These are phyloP conservation scores for Trichocomaceae sp. DNA, from an alignment of 2,329 filamentous ascomycete species.

Conservation along the genomic window DNA sequence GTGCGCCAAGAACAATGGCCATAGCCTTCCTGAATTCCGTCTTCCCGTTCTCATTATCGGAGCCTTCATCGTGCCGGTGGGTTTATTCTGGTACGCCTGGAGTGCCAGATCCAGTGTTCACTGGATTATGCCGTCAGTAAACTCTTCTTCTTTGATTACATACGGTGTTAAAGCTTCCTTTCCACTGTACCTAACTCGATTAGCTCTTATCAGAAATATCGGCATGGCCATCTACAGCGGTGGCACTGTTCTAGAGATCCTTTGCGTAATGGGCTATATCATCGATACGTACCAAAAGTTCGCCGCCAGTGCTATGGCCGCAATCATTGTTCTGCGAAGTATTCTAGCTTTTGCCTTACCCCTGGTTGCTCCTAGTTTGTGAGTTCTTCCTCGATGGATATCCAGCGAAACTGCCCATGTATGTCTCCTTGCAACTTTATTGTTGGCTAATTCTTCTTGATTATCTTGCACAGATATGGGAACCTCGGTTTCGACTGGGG, in stretches of 20 bases:
- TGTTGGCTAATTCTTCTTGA: too few species aligned
- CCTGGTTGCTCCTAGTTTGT: slow-evolving; percentile 32
- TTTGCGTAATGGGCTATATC: slow-evolving; percentile 39
- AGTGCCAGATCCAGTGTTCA: slow-evolving; percentile 46
- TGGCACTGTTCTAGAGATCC: background rate
- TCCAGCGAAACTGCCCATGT: too few species aligned
- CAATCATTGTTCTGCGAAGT: slow-evolving; percentile 29
- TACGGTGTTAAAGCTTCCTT: background rate
- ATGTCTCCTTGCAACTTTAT: too few species aligned
- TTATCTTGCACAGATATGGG: too few species aligned
- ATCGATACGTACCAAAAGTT: slow-evolving; percentile 38
- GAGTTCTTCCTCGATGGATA: background rate
- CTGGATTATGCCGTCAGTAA: slow-evolving; percentile 48
- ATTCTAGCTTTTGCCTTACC: slow-evolving; percentile 37
- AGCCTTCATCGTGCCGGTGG: slow-evolving; percentile 48
- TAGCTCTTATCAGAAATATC: too few species aligned
- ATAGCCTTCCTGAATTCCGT: slow-evolving; percentile 42
- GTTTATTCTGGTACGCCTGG: slow-evolving; percentile 56
- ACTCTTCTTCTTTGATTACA: background rate
- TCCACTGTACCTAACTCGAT: background rate
- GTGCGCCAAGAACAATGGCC: slow-evolving; percentile 34
- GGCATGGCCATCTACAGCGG: background rate
- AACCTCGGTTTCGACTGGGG: too few species aligned
- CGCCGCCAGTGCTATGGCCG: slow-evolving; percentile 34
- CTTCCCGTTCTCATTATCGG: slow-evolving; percentile 52